A percentile compares a stretch with the other conserved stretches of the same genome.
phyloP scores from a whole-genome alignment of 1,139 yeast genomes.

The Pneumocystis murina region DNA sequence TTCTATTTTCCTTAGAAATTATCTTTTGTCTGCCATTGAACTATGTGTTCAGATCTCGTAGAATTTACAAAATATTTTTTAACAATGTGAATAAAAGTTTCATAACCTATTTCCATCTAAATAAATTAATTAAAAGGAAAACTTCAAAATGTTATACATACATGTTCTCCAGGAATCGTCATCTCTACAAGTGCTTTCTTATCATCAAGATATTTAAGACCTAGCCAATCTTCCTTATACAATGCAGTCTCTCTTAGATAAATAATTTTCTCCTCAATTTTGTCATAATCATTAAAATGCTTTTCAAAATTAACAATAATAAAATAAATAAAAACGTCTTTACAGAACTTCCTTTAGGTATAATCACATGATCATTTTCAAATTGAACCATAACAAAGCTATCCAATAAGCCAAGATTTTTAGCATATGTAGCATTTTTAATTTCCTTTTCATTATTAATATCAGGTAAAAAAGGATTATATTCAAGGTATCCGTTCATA shows the following conservation, averaged over 20 bases:
- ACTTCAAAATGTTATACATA: constrained; percentile 35
- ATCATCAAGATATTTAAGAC: constrained; percentile 36
- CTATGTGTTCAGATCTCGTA: neutral
- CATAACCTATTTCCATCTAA: neutral
- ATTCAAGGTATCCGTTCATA: constrained; percentile 33
- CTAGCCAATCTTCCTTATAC: constrained; percentile 43
- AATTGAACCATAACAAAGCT: constrained; percentile 48
- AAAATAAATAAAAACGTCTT: neutral
- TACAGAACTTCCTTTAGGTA: constrained; percentile 40
- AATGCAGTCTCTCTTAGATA: constrained; percentile 37
- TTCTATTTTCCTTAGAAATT: neutral
- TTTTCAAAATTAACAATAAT: neutral
- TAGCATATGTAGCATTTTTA: constrained; percentile 28
- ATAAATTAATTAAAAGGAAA: neutral
- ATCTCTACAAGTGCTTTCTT: constrained; percentile 35
- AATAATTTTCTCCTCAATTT: constrained; percentile 29
- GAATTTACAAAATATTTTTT: neutral
- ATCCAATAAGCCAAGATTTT: constrained; percentile 32
- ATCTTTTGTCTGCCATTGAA: neutral
- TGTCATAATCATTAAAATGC: constrained; percentile 43
- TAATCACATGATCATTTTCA: constrained; percentile 46
- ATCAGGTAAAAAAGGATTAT: constrained; percentile 45
- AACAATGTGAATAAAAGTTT: neutral
- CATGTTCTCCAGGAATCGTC: constrained; percentile 47
- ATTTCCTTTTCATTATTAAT: constrained; percentile 45